A percentile compares a stretch with the other conserved stretches of the same genome.
Conservation (phyloP, 2,329 filamentous ascomycete species). For the Aspergillus cejpii region DNA sequence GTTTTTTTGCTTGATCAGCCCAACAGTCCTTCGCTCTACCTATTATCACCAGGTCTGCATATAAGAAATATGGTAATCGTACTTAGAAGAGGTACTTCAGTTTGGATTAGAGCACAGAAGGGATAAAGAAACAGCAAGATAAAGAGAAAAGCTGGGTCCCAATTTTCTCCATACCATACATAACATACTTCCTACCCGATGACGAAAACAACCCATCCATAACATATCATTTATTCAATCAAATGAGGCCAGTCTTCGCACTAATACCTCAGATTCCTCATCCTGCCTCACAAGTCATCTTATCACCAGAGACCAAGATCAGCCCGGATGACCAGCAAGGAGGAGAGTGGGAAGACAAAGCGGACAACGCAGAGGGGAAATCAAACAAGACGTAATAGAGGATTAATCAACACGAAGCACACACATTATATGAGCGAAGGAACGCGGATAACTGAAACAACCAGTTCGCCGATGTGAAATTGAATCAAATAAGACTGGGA, state of each 20-base stretch:
- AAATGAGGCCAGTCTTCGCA: constrained; percentile 7
- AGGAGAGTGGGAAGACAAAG: constrained; percentile 9
- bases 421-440: constrained; percentile 21
- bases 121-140: neutral
- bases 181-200: constrained; percentile 15
- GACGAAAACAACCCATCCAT: constrained; percentile 15
- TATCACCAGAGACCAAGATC: neutral
- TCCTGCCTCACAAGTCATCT: constrained; percentile 10
- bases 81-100: neutral
- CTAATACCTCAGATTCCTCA: constrained; percentile 1
- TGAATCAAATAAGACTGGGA: constrained; percentile 7
- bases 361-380: constrained; percentile 17
- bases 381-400: constrained; percentile 9
- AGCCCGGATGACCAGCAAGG: constrained; percentile 4
- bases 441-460: constrained; percentile 22
- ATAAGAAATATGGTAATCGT: neutral
- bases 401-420: constrained; percentile 19
- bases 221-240: constrained; percentile 16
- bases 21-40: too few relatives aligned
- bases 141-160: constrained; percentile 12
- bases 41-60: neutral
- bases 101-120: neutral
- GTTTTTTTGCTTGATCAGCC: too few relatives aligned
- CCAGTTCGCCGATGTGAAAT: constrained; percentile 32
- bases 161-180: constrained; percentile 28